phyloP scores from a whole-genome alignment of 2,329 filamentous ascomycete species.

The Neopestalotiopsis sp. region DNA sequence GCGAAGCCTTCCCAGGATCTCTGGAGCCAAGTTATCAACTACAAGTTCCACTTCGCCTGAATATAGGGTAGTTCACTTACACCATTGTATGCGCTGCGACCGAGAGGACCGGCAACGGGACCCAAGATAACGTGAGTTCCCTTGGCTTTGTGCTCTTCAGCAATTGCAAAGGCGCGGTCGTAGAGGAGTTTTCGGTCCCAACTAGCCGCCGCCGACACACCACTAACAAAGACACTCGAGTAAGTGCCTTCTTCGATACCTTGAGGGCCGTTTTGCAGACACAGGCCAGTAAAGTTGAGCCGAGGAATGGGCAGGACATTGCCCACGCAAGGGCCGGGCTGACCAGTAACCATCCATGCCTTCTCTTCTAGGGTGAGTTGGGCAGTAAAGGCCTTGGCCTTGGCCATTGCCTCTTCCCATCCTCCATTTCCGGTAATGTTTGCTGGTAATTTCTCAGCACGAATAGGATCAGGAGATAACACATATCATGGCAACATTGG shows the following conservation, averaged over 20 bases:
- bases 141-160: conserved; percentile 70
- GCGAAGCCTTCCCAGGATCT: conserved; percentile 70
- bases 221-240: conserved; percentile 71
- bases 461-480: too few species aligned
- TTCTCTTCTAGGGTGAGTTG: conserved; percentile 26
- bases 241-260: conserved; percentile 70
- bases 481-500: too few species aligned
- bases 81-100: conserved; percentile 52
- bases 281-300: conserved; percentile 63
- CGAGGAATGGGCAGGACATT: conserved; percentile 54
- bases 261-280: conserved; percentile 72
- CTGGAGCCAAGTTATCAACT: neutral
- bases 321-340: conserved; percentile 19
- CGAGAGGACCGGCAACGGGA: conserved; percentile 48
- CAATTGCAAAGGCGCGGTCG: conserved; percentile 46
- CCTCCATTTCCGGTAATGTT: conserved; percentile 40
- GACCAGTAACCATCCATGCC: conserved; percentile 24
- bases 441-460: conserved; percentile 32
- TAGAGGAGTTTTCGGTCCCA: conserved; percentile 70
- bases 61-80: neutral
- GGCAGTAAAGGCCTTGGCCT: conserved; percentile 36
- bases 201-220: conserved; percentile 71
- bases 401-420: conserved; percentile 42
- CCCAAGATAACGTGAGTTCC: conserved; percentile 71
- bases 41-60: neutral